A percentile compares a stretch with the other conserved stretches of the same genome.
These are phyloP conservation scores for Candida stauntonica DNA, from an alignment of 805 yeast genomes.

Conservation along the genomic window DNA sequence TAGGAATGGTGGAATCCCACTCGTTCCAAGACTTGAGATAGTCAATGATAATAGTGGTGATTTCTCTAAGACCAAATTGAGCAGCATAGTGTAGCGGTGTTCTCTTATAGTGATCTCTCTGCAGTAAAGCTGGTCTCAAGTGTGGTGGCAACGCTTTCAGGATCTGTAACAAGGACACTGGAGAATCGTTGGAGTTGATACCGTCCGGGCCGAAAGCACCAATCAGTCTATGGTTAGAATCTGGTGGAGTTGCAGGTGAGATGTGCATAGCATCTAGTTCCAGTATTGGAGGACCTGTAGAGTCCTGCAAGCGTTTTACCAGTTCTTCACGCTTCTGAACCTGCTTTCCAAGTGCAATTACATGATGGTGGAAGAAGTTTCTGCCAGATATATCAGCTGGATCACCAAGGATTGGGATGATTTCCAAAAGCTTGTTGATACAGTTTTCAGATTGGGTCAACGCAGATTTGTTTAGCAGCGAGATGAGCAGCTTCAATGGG, in stretches of 20 bases:
- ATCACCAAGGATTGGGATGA: slow-evolving; percentile 53
- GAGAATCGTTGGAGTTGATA: slow-evolving; percentile 50
- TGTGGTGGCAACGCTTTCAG: slow-evolving; percentile 51
- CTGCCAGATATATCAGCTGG: slow-evolving; percentile 73
- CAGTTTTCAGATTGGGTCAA: slow-evolving; percentile 49
- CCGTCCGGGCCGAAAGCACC: slow-evolving; percentile 63
- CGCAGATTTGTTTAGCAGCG: slow-evolving; percentile 64
- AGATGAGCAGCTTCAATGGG: slow-evolving; percentile 52
- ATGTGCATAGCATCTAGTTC: slow-evolving; percentile 14
- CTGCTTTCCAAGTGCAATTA: slow-evolving; percentile 72
- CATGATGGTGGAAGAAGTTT: slow-evolving; percentile 80
- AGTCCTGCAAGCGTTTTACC: slow-evolving; percentile 4
- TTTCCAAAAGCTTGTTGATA: slow-evolving; percentile 50
- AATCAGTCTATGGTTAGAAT: slow-evolving; percentile 41
- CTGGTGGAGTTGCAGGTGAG: slow-evolving; percentile 51
- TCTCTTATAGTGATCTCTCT: slow-evolving; percentile 70
- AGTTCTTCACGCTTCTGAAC: slow-evolving; percentile 27
- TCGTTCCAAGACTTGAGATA: slow-evolving; percentile 57
- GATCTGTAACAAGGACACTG: slow-evolving; percentile 56
- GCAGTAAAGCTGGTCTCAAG: slow-evolving; percentile 51
- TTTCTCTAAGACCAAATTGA: slow-evolving; percentile 73
- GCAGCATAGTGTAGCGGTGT: slow-evolving; percentile 90
- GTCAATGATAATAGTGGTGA: slow-evolving; percentile 53
- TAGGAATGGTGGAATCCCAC: slow-evolving; percentile 43
- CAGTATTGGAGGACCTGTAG: slow-evolving; percentile 8